Conservation (phyloP, 805 yeast species). For the Starmerella gropengiesseri region DNA sequence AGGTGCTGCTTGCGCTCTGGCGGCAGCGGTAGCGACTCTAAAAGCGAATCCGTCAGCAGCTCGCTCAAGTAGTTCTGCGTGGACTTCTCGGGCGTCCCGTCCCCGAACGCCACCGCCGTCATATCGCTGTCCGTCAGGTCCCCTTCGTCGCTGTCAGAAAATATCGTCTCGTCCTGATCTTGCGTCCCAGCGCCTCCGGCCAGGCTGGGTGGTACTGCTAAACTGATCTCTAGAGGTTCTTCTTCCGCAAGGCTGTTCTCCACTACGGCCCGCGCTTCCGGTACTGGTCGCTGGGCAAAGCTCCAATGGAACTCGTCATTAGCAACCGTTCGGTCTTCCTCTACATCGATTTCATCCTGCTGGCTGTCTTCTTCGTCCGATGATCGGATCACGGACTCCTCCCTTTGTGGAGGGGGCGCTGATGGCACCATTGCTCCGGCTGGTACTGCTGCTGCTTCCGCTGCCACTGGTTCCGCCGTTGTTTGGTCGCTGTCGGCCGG, state of each 20-base stretch:
- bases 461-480: too few relatives aligned
- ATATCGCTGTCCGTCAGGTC: constrained; percentile 11
- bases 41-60: constrained; percentile 26
- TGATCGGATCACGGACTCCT: constrained; percentile 1
- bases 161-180: constrained; percentile 7
- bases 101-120: not conserved
- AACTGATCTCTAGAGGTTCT: not conserved
- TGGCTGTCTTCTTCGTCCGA: constrained; percentile 1
- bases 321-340: not conserved
- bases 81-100: not conserved
- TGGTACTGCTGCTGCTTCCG: too few relatives aligned
- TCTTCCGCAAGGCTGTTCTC: not conserved
- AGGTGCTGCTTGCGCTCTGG: constrained; percentile 13
- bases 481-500: too few relatives aligned
- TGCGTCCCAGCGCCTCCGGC: not conserved
- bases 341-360: too few relatives aligned
- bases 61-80: constrained; percentile 21
- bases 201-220: not conserved
- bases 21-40: constrained; percentile 27
- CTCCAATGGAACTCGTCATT: not conserved
- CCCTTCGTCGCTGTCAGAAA: constrained; percentile 14
- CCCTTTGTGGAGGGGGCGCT: too few relatives aligned
- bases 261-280: not conserved
- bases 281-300: constrained; percentile 1
- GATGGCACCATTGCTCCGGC: too few relatives aligned